Base-by-base conservation (phyloP, 2,329 filamentous ascomycete species). In the Lecanicillium sp. region DNA sequence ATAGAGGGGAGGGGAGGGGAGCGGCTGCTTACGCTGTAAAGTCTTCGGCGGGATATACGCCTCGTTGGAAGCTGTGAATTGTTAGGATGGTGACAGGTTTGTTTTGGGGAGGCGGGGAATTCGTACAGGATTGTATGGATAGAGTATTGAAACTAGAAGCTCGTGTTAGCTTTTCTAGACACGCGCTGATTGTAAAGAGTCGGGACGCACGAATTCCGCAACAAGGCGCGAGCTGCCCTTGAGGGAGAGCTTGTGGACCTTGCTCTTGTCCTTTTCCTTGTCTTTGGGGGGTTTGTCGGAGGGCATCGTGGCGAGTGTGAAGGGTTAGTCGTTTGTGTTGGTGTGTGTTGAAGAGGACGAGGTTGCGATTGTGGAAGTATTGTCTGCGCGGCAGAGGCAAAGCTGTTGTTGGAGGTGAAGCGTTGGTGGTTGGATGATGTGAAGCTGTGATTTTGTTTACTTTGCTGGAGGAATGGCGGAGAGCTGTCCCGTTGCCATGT, bases 71-170 rank as follows among this genome's bases (percentile, higher is more conserved):
- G 37, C 86, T 90, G 50, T 12, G 13, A 27, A 10, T 13, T 4
- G 25, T 53, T 44, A 40, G 25, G 17, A 20, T 29, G 29, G 12
- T 35, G 25, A 20, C 7, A 11, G 10, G 0, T 5, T 17, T 17
- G 14, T n/a, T 2, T n/a, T 7, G 29, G 2, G n/a, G 5, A 3
- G 5, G 25, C 10, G 5, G 4, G 20, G 41, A 28, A 32, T 27
- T 53, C 77, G 53, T 73, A 92, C 79, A 98, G 72, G 43, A 98
- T 97, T 1, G 89, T 94, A 57, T 98, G 92, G 58, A 97, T 96
- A 2, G 87, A 96, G 64, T 95, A 98, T 71, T 98, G 88, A 58
- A 98, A 98, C 78, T 85, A 53, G 7, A 37, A 29, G 8, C 20
- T 9, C 5, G 3, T 7, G 34, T 41, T 28, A 41, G 34, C 30